Base-by-base conservation (phyloP, 2,329 filamentous ascomycete genomes). In the Penicillium sp. region DNA sequence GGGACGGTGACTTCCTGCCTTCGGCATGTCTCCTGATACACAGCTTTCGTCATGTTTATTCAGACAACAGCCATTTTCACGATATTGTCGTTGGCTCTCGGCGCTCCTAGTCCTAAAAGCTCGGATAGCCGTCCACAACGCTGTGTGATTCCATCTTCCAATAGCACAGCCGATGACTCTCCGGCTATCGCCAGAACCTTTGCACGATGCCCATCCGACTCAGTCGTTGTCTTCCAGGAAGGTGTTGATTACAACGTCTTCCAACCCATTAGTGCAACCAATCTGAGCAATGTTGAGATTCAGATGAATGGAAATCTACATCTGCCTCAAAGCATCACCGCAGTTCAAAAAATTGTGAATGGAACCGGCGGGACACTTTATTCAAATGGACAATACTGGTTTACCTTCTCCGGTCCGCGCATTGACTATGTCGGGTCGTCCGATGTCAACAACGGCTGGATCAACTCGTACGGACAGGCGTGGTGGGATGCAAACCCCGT, bases 401-500 rank as follows among this genome's bases (percentile, higher is more conserved):
- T 76, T 49, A 61, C 60, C 2, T 63, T 77, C 14, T 51, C 49
- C 4, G 63, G 63, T 1, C 58, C 61, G 11, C 44, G 45, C 3
- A 54, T 65, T 31, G 61, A 64, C 43, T 64, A 39, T 46, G 60
- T 65, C 7, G 72, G 72, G 5, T 69, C 70, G 1, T 50, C 60
- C 6, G 67, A 74, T 50, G 61, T 72, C 35, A 64, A 65, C 30
- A 62, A 65, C n/a, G 74, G 75, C 47, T 77, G 74, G 74, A 76
- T 77, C 54, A 68, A 76, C 49, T 75, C 72, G 2, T 73, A 76
- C 45, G 75, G 75, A 22, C 74, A 77, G 56, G 64, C 65, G 1
- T 77, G 75, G 75, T 77, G 74, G 74, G 73, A 76, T 46, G 65
- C 69, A 6, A 77, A 76, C 53, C 67, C 69, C 2, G 55, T 62